phyloP scores from a whole-genome alignment of 441 rosid species.

The Theobroma grandiflorum region DNA sequence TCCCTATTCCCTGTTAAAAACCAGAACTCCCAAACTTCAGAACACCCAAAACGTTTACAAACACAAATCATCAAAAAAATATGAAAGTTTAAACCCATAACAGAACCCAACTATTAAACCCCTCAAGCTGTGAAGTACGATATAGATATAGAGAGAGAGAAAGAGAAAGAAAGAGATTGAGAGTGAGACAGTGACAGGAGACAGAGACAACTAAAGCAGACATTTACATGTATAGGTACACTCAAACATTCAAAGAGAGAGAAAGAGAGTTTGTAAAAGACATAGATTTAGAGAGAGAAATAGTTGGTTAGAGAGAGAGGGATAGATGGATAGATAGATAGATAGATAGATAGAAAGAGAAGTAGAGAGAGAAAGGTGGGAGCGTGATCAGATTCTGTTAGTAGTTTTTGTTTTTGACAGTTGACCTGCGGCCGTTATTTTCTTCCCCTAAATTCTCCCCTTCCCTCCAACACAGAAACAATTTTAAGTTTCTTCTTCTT shows the following conservation, averaged over 20 bases:
- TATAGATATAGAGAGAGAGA: not conserved
- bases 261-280: conserved; percentile 35
- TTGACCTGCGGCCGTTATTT: conserved; percentile 78
- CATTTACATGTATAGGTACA: conserved; percentile 35
- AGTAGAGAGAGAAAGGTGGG: conserved; percentile 59
- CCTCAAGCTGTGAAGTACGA: not conserved
- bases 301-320: conserved; percentile 39
- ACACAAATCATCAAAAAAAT: conserved; percentile 24
- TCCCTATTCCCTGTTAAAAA: conserved; percentile 66
- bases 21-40: conserved; percentile 15
- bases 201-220: conserved; percentile 62
- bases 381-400: conserved; percentile 82
- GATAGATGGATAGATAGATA: conserved; percentile 19
- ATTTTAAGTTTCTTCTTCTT: not conserved
- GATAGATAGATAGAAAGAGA: conserved; percentile 43
- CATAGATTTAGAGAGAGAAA: conserved; percentile 39
- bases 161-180: conserved; percentile 23
- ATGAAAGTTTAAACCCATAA: not conserved
- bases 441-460: conserved; percentile 41
- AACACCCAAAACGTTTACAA: not conserved
- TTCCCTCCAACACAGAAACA: conserved; percentile 14
- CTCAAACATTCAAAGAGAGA: conserved; percentile 21
- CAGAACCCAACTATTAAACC: not conserved
- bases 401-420: conserved; percentile 68
- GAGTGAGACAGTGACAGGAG: conserved; percentile 27